phyloP scores from a whole-genome alignment of 257 asterid genomes.

The Verbena officinalis region DNA sequence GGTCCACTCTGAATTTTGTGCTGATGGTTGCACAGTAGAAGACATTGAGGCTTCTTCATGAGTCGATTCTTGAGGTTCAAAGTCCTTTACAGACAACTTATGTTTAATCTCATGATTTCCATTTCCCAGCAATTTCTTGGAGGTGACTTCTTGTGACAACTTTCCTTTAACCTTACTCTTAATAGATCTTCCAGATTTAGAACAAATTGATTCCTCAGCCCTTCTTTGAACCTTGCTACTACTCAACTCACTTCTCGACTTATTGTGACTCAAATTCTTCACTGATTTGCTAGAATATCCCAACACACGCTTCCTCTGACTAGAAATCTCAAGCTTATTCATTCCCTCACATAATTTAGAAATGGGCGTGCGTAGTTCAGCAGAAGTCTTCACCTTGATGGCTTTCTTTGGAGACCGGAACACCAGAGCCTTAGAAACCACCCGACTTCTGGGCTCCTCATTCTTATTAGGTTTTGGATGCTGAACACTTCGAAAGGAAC shows the following conservation, averaged over 20 bases:
- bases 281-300: conserved; percentile 40
- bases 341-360: conserved; percentile 64
- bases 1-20: conserved; percentile 18
- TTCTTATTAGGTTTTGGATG: conserved; percentile 46
- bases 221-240: conserved; percentile 40
- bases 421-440: conserved; percentile 67
- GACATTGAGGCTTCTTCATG: conserved; percentile 30
- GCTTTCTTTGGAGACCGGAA: conserved; percentile 73
- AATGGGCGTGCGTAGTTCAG: conserved; percentile 57
- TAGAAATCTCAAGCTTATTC: conserved; percentile 73
- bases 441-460: conserved; percentile 47
- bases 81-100: conserved; percentile 12
- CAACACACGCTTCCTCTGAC: conserved; percentile 54
- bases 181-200: conserved; percentile 34
- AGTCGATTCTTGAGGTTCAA: conserved; percentile 27
- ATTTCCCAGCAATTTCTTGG: conserved; percentile 29
- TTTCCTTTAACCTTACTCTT: conserved; percentile 32
- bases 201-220: conserved; percentile 30
- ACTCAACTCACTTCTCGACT: conserved; percentile 31
- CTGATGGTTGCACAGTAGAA: conserved; percentile 2
- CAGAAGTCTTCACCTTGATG: conserved; percentile 53
- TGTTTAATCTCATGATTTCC: conserved; percentile 12
- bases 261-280: conserved; percentile 34
- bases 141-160: conserved; percentile 18
- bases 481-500: conserved; percentile 72